Percentiles rank a stretch among this genome's conserved stretches.
These are phyloP conservation scores for bread wheat (Triticum aestivum) DNA, from an alignment of 176 grass and related monocot genomes.

Conservation along the genomic window IWGSC_CS_RefSeq_v2.1 NC_057798.1:8321387-8321886, in stretches of 20 bases:
- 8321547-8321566: slow-evolving; percentile 78
- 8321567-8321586: slow-evolving; percentile 67
- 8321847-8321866: not conserved
- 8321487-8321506: not conserved
- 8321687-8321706: not conserved
- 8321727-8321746: not conserved
- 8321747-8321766: too few relatives aligned
- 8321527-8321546: slow-evolving; percentile 81
- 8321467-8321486: slow-evolving; percentile 52
- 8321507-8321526: slow-evolving; percentile 94
- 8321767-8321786: not conserved
- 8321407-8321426: too few relatives aligned
- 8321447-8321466: slow-evolving; percentile 50
- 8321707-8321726: not conserved
- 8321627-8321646: not conserved
- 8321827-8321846: too few relatives aligned
- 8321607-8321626: slow-evolving; percentile 25
- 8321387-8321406: too few relatives aligned
- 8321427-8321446: too few relatives aligned
- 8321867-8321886: not conserved
- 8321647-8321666: not conserved
- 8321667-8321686: not conserved
- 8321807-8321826: too few relatives aligned
- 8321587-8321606: slow-evolving; percentile 48
- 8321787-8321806: not conserved